A percentile compares a stretch with the other conserved stretches of the same genome.
Evolutionary conservation across 208 protist genomes (phyloP).

Genomic region (Tritrichomonas musculus): DNA sequence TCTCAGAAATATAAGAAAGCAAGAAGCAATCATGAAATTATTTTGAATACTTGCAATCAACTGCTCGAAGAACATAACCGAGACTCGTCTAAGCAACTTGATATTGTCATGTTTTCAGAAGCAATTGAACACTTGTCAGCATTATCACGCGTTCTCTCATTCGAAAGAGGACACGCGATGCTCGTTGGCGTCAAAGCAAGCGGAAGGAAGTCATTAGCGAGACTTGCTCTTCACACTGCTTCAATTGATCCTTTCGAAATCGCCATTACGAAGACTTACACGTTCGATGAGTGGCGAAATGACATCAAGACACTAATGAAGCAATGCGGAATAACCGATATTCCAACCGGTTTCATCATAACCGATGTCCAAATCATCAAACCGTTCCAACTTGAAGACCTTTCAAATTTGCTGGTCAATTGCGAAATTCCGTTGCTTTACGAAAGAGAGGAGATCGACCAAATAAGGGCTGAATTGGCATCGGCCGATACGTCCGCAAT

Average conservation of each 20-base stretch:
- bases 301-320: conserved; percentile 56
- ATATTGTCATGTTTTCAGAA: conserved; percentile 93
- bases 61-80: conserved; percentile 79
- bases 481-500: conserved; percentile 65
- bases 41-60: conserved; percentile 48
- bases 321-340: conserved; percentile 66
- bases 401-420: conserved; percentile 92
- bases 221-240: conserved; percentile 75
- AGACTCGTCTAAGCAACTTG: conserved; percentile 68
- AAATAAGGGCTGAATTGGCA: conserved; percentile 44
- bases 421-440: conserved; percentile 91
- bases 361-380: conserved; percentile 83
- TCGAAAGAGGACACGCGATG: conserved; percentile 80
- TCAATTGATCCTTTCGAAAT: conserved; percentile 40
- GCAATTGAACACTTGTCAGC: conserved; percentile 81
- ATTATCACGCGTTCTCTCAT: conserved; percentile 81
- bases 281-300: conserved; percentile 60
- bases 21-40: conserved; percentile 56
- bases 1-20: conserved; percentile 57
- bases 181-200: conserved; percentile 87
- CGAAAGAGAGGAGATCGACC: conserved; percentile 52
- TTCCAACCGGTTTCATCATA: conserved; percentile 80
- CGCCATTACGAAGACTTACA: conserved; percentile 53
- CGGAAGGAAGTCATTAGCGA: conserved; percentile 85
- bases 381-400: conserved; percentile 85